phyloP scores from a whole-genome alignment of 129 eudicot genomes.

The Sambucus nigra region DNA sequence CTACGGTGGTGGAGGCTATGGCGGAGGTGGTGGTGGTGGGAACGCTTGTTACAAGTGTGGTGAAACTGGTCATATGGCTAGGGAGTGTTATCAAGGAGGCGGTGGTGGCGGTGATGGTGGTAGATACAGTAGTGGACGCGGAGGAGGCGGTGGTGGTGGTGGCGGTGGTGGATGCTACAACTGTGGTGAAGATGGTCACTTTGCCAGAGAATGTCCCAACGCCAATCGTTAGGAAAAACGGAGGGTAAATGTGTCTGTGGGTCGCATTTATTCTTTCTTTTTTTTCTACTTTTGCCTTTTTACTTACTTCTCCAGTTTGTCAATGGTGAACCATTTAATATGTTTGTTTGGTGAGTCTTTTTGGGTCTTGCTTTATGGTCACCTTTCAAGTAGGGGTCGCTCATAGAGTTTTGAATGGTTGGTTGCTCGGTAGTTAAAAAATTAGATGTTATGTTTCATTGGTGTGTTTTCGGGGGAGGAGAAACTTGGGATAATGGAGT shows the following conservation, averaged over 20 bases:
- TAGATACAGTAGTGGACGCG: conserved; percentile 18
- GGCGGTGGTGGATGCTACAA: conserved; percentile 61
- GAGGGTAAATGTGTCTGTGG: conserved; percentile 26
- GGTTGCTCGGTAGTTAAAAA: neutral
- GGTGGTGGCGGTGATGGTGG: conserved; percentile 37
- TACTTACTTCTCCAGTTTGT: conserved; percentile 1
- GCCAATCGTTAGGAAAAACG: conserved; percentile 25
- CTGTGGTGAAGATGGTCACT: conserved; percentile 67
- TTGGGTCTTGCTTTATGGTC: conserved; percentile 17
- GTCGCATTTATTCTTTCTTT: conserved; percentile 7
- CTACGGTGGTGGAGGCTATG: conserved; percentile 19
- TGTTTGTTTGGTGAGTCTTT: conserved; percentile 15
- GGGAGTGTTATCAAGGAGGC: conserved; percentile 19
- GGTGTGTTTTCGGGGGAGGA: conserved; percentile 3
- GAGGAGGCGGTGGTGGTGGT: conserved; percentile 37
- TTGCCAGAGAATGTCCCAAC: conserved; percentile 61
- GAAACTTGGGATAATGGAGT: conserved; percentile 5
- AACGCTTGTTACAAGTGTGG: conserved; percentile 25
- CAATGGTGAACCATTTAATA: conserved; percentile 25
- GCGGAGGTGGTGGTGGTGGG: conserved; percentile 53
- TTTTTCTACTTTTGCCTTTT: conserved; percentile 3
- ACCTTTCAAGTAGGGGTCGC: neutral
- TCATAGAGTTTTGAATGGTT: conserved; percentile 19
- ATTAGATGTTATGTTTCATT: conserved; percentile 8
- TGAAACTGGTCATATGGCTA: conserved; percentile 15